Evolutionary conservation across 495 filamentous ascomycete genomes (phyloP).

Genomic region (Pyrenula massariospora): DNA sequence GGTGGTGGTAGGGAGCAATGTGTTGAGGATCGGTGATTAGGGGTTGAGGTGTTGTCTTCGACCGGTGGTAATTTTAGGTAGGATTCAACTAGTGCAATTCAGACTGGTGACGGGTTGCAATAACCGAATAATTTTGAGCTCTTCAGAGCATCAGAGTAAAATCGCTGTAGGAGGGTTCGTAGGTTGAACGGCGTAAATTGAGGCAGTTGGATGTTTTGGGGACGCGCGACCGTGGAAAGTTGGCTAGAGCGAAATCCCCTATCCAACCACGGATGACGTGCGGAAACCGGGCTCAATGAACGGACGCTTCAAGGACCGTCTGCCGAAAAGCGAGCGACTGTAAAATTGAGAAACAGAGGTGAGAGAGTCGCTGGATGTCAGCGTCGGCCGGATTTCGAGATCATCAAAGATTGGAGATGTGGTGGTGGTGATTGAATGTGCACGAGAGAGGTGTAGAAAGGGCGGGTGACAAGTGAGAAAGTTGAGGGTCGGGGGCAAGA

Average conservation of each 20-base stretch:
- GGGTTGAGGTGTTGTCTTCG: background rate
- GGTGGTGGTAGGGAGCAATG: background rate
- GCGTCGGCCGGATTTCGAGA: background rate
- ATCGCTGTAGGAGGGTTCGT: too few relatives aligned
- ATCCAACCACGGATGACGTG: background rate
- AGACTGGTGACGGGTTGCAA: too few relatives aligned
- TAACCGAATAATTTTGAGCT: too few relatives aligned
- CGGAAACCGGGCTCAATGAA: background rate
- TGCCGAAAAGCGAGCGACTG: background rate
- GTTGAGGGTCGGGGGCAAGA: background rate
- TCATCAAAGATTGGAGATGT: background rate
- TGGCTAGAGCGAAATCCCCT: background rate
- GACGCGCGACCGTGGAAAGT: background rate
- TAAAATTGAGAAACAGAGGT: background rate
- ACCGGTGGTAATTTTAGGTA: too few relatives aligned
- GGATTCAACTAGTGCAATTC: too few relatives aligned
- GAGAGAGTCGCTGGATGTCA: background rate
- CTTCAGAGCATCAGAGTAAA: too few relatives aligned
- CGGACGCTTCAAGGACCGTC: background rate
- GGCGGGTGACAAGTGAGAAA: background rate
- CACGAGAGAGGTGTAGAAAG: too few relatives aligned
- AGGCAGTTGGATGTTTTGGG: background rate
- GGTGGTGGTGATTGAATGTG: background rate
- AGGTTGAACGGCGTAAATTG: background rate
- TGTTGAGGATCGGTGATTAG: background rate